A percentile compares a stretch with the other conserved stretches of the same genome.
Evolutionary conservation across 2,329 filamentous ascomycete genomes (phyloP).

Genomic region (Davidsoniella virescens): DNA sequence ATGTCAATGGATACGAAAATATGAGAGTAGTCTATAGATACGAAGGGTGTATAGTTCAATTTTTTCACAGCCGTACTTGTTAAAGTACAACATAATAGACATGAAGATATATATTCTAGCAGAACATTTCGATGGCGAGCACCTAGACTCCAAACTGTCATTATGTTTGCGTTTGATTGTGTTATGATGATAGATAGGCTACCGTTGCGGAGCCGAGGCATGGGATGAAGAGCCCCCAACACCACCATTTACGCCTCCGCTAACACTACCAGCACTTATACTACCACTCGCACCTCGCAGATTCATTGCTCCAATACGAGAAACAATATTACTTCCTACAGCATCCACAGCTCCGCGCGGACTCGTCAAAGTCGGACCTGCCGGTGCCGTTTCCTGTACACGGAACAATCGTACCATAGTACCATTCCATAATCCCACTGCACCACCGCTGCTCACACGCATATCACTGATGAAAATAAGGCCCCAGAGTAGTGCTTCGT

Average conservation of each 20-base stretch:
- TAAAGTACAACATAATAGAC: too few relatives aligned
- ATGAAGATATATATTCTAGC: too few relatives aligned
- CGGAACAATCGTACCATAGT: conserved; percentile 78
- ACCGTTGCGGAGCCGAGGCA: too few relatives aligned
- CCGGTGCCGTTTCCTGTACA: conserved; percentile 68
- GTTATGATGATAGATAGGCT: too few relatives aligned
- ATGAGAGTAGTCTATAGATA: too few relatives aligned
- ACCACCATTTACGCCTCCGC: background rate
- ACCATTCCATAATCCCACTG: conserved; percentile 65
- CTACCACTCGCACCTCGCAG: conserved; percentile 31
- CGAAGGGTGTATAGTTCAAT: too few relatives aligned
- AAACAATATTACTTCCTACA: conserved; percentile 78
- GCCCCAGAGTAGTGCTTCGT: conserved; percentile 85
- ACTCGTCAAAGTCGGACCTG: conserved; percentile 65
- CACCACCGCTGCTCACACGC: conserved; percentile 69
- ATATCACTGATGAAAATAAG: conserved; percentile 86
- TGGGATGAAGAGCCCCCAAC: background rate
- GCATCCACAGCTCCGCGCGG: conserved; percentile 86
- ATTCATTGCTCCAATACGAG: conserved; percentile 68
- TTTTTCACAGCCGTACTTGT: too few relatives aligned
- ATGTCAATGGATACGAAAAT: too few relatives aligned
- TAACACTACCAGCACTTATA: conserved; percentile 2
- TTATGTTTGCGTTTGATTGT: too few relatives aligned
- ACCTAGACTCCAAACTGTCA: too few relatives aligned
- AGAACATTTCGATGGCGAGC: too few relatives aligned